phyloP scores from a whole-genome alignment of 2,329 filamentous ascomycete genomes.

The Ophiostoma ulmi region DNA sequence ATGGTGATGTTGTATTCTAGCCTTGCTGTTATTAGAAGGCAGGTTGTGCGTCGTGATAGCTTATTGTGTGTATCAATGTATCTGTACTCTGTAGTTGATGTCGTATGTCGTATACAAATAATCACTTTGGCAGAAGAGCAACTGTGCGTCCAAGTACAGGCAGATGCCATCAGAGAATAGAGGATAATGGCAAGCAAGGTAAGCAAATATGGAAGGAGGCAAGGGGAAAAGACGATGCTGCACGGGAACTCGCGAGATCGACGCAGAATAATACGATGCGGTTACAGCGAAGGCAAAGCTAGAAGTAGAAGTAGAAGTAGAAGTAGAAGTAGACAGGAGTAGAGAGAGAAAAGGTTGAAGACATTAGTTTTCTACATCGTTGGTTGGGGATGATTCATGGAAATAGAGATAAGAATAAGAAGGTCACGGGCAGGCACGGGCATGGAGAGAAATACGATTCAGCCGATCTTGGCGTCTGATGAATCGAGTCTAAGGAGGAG shows the following conservation, averaged over 20 bases:
- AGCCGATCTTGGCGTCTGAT: slow-evolving; percentile 5
- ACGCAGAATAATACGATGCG: slow-evolving; percentile 18
- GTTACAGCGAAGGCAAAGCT: slow-evolving; percentile 13
- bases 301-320: neutral
- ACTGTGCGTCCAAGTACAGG: neutral
- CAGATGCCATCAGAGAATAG: neutral
- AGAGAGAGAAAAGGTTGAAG: neutral
- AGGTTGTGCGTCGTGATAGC: neutral
- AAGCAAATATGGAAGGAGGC: slow-evolving; percentile 9
- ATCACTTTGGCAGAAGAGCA: neutral
- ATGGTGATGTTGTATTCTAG: slow-evolving; percentile 11
- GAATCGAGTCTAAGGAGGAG: neutral
- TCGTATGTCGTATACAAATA: neutral
- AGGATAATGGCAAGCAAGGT: neutral
- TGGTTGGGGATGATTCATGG: neutral
- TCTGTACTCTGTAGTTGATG: neutral
- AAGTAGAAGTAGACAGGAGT: neutral
- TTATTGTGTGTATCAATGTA: neutral
- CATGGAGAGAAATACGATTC: neutral
- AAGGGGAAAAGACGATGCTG: neutral
- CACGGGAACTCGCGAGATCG: slow-evolving; percentile 22
- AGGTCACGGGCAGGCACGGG: neutral
- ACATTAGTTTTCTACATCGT: neutral
- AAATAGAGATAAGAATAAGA: neutral
- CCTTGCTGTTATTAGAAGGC: slow-evolving; percentile 14